These are phyloP conservation scores for Morella rubra DNA, from an alignment of 306 rosid species.

Conservation along the genomic window DNA sequence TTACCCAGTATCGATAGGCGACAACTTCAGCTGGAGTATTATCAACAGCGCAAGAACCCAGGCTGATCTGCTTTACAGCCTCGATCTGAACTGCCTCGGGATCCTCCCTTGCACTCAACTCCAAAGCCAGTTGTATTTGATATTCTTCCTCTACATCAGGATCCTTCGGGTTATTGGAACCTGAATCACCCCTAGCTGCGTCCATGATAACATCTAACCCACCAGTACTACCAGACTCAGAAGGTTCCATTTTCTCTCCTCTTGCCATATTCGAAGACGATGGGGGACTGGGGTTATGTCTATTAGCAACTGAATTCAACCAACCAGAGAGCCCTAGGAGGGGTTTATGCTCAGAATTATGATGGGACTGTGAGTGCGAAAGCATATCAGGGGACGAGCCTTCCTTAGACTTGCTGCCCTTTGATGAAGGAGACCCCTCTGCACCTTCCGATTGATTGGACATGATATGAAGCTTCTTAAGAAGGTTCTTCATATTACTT, in stretches of 20 bases:
- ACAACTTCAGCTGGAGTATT: conserved; percentile 89
- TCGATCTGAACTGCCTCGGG: conserved; percentile 99
- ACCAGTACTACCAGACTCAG: conserved; percentile 54
- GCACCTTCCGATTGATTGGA: conserved; percentile 60
- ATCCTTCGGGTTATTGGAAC: conserved; percentile 69
- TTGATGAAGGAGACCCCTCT: conserved; percentile 68
- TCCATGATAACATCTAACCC: conserved; percentile 58
- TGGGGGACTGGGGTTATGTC: conserved; percentile 50
- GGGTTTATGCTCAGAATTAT: conserved; percentile 62
- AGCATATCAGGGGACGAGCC: conserved; percentile 56
- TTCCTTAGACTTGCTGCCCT: conserved; percentile 47
- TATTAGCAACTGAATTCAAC: conserved; percentile 71
- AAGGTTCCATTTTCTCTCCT: conserved; percentile 53
- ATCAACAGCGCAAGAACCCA: conserved; percentile 81
- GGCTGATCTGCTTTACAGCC: conserved; percentile 95
- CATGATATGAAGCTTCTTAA: conserved; percentile 87
- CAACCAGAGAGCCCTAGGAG: conserved; percentile 66
- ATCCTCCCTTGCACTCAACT: conserved; percentile 96
- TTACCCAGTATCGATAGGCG: conserved; percentile 94
- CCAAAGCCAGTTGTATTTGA: conserved; percentile 88
- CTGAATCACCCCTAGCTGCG: conserved; percentile 58
- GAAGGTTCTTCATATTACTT: conserved; percentile 78
- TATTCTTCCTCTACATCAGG: conserved; percentile 88
- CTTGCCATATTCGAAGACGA: conserved; percentile 44
- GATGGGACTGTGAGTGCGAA: conserved; percentile 41